These are phyloP conservation scores for Logfia minima DNA, from an alignment of 129 eudicot genomes.

Conservation along the genomic window DNA sequence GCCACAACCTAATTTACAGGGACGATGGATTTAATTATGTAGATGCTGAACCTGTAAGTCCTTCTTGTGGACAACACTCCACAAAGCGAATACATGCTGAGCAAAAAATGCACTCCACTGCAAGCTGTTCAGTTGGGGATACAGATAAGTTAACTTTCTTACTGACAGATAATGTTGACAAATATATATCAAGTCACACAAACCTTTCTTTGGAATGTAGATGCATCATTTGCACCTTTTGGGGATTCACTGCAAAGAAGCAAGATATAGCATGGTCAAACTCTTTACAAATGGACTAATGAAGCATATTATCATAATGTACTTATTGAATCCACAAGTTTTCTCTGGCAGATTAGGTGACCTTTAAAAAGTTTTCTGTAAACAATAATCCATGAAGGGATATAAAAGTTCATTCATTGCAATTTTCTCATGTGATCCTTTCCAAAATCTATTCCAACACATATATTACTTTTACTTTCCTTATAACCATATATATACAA, in stretches of 20 bases:
- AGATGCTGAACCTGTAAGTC: constrained; percentile 79
- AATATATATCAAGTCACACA: constrained; percentile 21
- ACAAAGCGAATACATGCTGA: constrained; percentile 98
- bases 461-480: not conserved
- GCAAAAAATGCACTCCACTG: constrained; percentile 98
- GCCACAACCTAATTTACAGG: constrained; percentile 12
- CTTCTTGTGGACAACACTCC: constrained; percentile 99
- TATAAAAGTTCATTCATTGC: not conserved
- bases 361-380: not conserved
- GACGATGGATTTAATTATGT: constrained; percentile 15
- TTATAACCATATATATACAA: constrained; percentile 6
- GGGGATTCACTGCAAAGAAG: constrained; percentile 87
- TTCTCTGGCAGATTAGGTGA: constrained; percentile 20
- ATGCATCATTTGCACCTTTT: constrained; percentile 96
- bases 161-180: not conserved
- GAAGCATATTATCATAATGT: constrained; percentile 15
- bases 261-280: constrained; percentile 28
- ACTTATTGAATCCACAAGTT: not conserved
- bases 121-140: constrained; percentile 57
- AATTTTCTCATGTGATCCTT: not conserved
- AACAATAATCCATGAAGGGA: constrained; percentile 10
- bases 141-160: constrained; percentile 13
- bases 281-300: constrained; percentile 10
- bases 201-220: constrained; percentile 98
- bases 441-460: not conserved